A percentile compares a stretch with the other conserved stretches of the same genome.
phyloP scores from a whole-genome alignment of 306 rosid species.

The Pyrus bretschneideri region DNA sequence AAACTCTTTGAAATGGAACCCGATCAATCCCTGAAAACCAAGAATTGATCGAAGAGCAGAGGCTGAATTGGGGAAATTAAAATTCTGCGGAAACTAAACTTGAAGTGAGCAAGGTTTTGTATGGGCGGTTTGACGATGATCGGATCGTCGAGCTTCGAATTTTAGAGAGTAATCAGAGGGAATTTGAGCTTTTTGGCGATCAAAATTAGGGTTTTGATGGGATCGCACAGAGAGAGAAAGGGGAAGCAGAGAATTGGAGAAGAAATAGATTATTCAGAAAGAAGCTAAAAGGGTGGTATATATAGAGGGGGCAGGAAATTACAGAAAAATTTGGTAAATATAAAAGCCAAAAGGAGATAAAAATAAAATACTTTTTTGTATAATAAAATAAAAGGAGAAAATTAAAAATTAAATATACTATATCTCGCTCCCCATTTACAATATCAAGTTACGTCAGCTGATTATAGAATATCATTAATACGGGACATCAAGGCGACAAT shows the following conservation, averaged over 20 bases:
- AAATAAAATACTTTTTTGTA: not conserved
- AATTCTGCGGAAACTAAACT: constrained; percentile 11
- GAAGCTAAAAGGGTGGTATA: constrained; percentile 15
- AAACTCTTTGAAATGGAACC: constrained; percentile 5
- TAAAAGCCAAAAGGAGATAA: too few species aligned
- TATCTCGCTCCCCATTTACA: too few species aligned
- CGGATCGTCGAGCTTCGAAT: constrained; percentile 29
- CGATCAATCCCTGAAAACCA: constrained; percentile 44
- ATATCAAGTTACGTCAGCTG: too few species aligned
- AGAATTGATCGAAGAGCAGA: constrained; percentile 41
- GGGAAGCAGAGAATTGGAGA: constrained; percentile 27
- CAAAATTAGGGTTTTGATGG: constrained; percentile 28
- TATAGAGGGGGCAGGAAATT: not conserved
- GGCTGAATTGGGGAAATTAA: constrained; percentile 10
- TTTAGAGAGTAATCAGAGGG: constrained; percentile 6
- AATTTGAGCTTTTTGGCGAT: constrained; percentile 8
- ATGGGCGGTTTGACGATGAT: constrained; percentile 12
- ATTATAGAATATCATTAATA: too few species aligned
- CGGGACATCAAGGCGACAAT: too few species aligned
- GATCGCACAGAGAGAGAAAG: constrained; percentile 10
- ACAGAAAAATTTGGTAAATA: not conserved
- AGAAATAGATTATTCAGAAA: constrained; percentile 36
- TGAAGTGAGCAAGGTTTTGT: constrained; percentile 22
- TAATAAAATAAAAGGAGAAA: not conserved
- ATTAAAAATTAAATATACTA: not conserved